Evolutionary conservation across 2,329 filamentous ascomycete genomes (phyloP).

Genomic region (Clarireedia monteithiana): DNA sequence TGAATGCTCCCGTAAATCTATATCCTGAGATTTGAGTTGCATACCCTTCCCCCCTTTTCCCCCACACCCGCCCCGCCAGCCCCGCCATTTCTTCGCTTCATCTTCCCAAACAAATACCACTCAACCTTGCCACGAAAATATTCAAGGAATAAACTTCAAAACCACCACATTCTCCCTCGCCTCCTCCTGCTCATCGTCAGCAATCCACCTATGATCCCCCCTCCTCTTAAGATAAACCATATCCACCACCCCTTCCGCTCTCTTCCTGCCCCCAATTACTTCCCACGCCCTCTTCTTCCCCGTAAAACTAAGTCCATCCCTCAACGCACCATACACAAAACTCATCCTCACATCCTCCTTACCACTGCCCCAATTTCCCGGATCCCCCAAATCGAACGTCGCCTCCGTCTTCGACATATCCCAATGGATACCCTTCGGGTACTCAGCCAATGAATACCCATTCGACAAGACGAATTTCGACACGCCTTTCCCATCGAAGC

Average conservation of each 20-base stretch:
- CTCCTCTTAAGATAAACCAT: constrained; percentile 47
- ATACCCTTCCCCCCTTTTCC: neutral
- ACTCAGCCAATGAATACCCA: constrained; percentile 24
- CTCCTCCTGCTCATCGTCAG: constrained; percentile 14
- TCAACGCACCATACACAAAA: constrained; percentile 42
- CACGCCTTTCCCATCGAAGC: constrained; percentile 18
- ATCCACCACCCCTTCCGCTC: constrained; percentile 42
- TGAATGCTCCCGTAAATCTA: neutral
- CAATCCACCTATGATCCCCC: constrained; percentile 45
- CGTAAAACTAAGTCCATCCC: constrained; percentile 38
- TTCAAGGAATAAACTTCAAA: constrained; percentile 3
- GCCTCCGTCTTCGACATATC: constrained; percentile 24
- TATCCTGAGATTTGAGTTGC: neutral
- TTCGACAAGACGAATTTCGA: constrained; percentile 24
- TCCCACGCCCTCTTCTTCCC: constrained; percentile 47
- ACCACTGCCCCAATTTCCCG: constrained; percentile 18
- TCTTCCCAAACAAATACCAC: neutral
- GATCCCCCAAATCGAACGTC: constrained; percentile 23
- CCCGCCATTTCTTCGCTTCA: neutral
- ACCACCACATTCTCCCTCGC: constrained; percentile 24
- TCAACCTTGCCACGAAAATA: neutral
- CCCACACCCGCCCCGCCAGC: too few relatives aligned
- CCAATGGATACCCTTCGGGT: constrained; percentile 27
- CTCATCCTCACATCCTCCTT: constrained; percentile 19
- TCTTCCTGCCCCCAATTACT: constrained; percentile 41